Evolutionary conservation across 805 yeast species (phyloP), one percentile per base, ranked within the genome.

Genomic region (Candida glaebosa): DNA sequence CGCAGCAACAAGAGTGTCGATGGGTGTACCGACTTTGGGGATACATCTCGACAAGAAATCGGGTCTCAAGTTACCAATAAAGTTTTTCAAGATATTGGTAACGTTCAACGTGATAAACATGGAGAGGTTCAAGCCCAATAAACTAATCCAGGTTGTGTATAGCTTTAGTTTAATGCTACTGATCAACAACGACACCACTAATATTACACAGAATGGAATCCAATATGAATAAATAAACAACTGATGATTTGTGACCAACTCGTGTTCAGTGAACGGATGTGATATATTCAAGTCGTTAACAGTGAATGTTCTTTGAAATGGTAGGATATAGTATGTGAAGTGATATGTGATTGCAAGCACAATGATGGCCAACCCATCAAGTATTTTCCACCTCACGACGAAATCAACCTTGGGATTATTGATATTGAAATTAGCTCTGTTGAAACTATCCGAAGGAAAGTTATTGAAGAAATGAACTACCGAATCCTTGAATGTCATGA

Each of bases 41-140:
- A 73, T 57, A 60, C 98, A 91, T 51, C 98, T 75, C 4, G 89
- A 87, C 39, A 91, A 63, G 57, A 90, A 87, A 62, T 91, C 99
- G 0, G 99, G 99, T 45, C 99, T 73, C 46, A 84, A 87, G 56
- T 96, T 76, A 3, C 96, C 97, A 41, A 91, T 78, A 79, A 86
- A 80, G 56, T 84, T 81, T 65, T 91, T 91, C 45, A 87, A 58
- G 12, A 82, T 67, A 54, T 87, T 87, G 3, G 96, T 87, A 39
- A 84, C 54, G 20, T 83, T 66, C 32, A 79, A 71, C 20, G 86
- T 79, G 10, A 81, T 62, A 15, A 79, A 70, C 42, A 84, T 67
- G 0, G 89, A 71, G 1, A 87, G 61, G 7, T 67, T 58, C 18
- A 87, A 68, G 1, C 96, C 96, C 18, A 90, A 49, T 0, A 82